Evolutionary conservation across 2,329 filamentous ascomycete genomes (phyloP).

Genomic region (Xylariaceae sp.): DNA sequence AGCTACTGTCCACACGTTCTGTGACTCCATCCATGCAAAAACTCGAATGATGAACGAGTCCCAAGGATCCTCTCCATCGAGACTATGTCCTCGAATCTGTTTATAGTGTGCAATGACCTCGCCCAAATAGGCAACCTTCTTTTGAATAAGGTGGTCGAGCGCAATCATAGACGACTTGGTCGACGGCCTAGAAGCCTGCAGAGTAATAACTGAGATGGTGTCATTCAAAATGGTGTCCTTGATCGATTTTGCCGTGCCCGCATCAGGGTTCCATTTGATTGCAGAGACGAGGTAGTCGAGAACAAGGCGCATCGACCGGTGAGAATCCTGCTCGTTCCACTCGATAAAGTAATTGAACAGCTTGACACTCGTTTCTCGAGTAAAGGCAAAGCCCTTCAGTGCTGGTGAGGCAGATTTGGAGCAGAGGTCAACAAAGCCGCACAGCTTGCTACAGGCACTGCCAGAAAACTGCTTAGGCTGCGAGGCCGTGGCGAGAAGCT

Average conservation of each 20-base stretch:
- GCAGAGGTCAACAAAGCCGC: constrained; percentile 56
- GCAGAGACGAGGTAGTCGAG: constrained; percentile 52
- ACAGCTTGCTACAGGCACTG: constrained; percentile 54
- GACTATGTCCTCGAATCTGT: constrained; percentile 24
- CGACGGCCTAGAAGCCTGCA: constrained; percentile 55
- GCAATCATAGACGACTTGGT: constrained; percentile 66
- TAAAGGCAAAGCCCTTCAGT: constrained; percentile 48
- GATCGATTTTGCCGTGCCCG: constrained; percentile 32
- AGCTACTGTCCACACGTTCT: constrained; percentile 53
- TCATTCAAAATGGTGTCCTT: constrained; percentile 44
- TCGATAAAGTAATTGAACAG: constrained; percentile 60
- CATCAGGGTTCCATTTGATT: constrained; percentile 44
- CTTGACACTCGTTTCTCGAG: constrained; percentile 39
- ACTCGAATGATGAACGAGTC: constrained; percentile 44
- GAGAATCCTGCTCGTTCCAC: constrained; percentile 62
- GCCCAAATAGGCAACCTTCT: constrained; percentile 47
- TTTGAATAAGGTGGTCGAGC: constrained; percentile 60
- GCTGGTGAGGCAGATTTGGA: constrained; percentile 42
- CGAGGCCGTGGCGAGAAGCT: constrained; percentile 43
- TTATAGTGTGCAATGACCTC: constrained; percentile 42
- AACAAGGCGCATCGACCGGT: constrained; percentile 58
- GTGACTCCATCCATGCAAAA: constrained; percentile 51
- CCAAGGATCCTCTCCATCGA: constrained; percentile 38
- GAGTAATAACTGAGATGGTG: constrained; percentile 54
- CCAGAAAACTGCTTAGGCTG: constrained; percentile 52